A percentile compares a stretch with the other conserved stretches of the same genome.
Evolutionary conservation across 495 filamentous ascomycete genomes (phyloP).

Genomic region (Bacidia gigantensis): DNA sequence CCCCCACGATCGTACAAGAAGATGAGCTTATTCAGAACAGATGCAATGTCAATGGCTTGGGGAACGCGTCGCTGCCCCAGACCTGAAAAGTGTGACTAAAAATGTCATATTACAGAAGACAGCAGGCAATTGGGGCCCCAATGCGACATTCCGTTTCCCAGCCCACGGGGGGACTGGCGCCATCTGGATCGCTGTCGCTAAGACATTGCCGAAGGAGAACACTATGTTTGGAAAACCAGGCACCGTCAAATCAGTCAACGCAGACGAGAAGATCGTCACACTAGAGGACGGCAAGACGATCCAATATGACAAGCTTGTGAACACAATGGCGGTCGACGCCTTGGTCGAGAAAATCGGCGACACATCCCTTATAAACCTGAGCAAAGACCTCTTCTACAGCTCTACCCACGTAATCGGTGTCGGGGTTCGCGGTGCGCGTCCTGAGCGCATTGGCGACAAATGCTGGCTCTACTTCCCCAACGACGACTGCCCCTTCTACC

Average conservation of each 20-base stretch:
- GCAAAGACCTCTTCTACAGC: conserved; percentile 92
- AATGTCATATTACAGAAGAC: conserved; percentile 95
- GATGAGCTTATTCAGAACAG: conserved; percentile 30
- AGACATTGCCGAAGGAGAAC: conserved; percentile 86
- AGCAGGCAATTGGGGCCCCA: conserved; percentile 96
- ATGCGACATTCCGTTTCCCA: conserved; percentile 97
- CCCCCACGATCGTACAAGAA: not conserved
- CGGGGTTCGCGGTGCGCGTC: conserved; percentile 79
- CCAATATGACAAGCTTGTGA: conserved; percentile 81
- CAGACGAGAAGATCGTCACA: conserved; percentile 66
- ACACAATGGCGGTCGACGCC: conserved; percentile 90
- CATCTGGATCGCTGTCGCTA: conserved; percentile 97
- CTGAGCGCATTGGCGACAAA: conserved; percentile 97
- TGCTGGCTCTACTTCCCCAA: conserved; percentile 99
- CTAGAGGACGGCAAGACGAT: conserved; percentile 81
- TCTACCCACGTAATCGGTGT: conserved; percentile 96
- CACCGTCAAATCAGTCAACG: conserved; percentile 72
- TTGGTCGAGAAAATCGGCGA: conserved; percentile 81
- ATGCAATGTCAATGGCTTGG: conserved; percentile 99
- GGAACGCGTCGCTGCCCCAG: conserved; percentile 93
- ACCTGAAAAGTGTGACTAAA: conserved; percentile 86
- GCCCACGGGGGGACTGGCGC: conserved; percentile 88
- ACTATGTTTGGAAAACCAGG: conserved; percentile 77
- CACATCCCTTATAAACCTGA: conserved; percentile 63
- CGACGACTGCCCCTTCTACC: conserved; percentile 98